Evolutionary conservation across 2,329 filamentous ascomycete genomes (phyloP), one percentile per base, ranked within the genome.

Genomic region (Colletotrichum truncatum): DNA sequence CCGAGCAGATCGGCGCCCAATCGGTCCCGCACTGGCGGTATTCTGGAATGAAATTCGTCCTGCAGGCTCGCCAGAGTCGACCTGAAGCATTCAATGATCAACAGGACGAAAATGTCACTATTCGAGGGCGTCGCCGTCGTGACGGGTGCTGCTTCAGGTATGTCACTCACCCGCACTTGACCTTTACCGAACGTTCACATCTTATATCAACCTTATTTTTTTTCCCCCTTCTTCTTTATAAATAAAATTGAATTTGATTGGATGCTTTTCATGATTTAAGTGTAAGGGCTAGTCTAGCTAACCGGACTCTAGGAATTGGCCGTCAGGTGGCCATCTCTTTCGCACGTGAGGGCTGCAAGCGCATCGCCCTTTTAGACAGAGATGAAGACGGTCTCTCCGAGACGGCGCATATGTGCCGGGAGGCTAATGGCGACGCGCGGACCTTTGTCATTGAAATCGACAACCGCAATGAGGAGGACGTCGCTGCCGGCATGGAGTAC

Each of bases 271-370:
- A n/a, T n/a, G n/a, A n/a, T n/a, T n/a, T n/a, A 43, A 6, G 23
- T 43, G 25, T 14, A 10, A 12, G 11, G 21, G 39, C 18, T 34
- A 12, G 7, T 45, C 21, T n/a, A 28, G 18, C 26, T 11, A 12
- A 54, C 34, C n/a, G n/a, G n/a, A 7, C 7, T 11, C n/a, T 25
- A 81, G 80, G 80, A 14, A 83, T 82, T 58, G 80, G 80, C 10
- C 75, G 77, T 38, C 77, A 78, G 41, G 77, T 76, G 14, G 80
- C 82, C 16, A 67, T 80, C 14, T 78, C 81, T 1, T 83, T 84
- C 67, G 80, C 78, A 2, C 70, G 68, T 8, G 81, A 82, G 70
- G 81, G 81, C 46, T 84, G 81, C 67, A 69, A 66, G 6, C 76
- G 74, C 38, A 77, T 85, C 53, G 76, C 75, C 11, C 75, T 84